Conservation (phyloP, 768 basidiomycete species). For the Termitomyces bulborhizus region DNA sequence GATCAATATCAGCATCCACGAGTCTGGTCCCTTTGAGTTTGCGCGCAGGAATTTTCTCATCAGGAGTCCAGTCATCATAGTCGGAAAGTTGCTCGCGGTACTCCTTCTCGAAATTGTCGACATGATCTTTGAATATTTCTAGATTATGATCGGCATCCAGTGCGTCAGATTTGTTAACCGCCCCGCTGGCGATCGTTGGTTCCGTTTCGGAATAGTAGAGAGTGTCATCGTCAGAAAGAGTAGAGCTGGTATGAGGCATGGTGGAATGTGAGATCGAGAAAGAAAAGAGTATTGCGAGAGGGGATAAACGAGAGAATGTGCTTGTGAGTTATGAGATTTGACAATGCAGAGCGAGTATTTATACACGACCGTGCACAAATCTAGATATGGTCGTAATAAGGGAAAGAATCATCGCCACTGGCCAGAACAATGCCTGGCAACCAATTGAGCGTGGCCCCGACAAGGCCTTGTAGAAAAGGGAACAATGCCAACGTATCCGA, state of each 20-base stretch:
- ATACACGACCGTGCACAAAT: not conserved
- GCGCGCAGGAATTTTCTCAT: not conserved
- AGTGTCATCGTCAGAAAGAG: not conserved
- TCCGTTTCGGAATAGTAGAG: not conserved
- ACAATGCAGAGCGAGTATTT: not conserved
- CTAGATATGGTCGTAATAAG: not conserved
- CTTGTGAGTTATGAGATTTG: not conserved
- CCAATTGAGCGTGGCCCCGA: not conserved
- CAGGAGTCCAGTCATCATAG: conserved; percentile 1
- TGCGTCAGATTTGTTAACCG: too few species aligned
- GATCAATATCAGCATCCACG: not conserved
- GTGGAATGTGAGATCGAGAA: too few species aligned
- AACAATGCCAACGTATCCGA: not conserved
- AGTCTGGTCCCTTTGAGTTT: conserved; percentile 1
- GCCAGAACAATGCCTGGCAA: not conserved
- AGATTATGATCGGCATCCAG: not conserved
- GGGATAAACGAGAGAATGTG: not conserved
- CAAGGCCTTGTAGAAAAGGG: not conserved
- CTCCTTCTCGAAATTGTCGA: not conserved
- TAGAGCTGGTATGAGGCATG: not conserved
- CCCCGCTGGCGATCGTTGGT: not conserved
- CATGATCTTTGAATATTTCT: not conserved
- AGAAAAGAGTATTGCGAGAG: not conserved
- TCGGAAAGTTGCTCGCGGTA: not conserved
- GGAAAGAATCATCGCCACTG: not conserved